A percentile compares a stretch with the other conserved stretches of the same genome.
Conservation (phyloP, 352 stramenopile genomes). For the Globisporangium cylindrosporum region DNA sequence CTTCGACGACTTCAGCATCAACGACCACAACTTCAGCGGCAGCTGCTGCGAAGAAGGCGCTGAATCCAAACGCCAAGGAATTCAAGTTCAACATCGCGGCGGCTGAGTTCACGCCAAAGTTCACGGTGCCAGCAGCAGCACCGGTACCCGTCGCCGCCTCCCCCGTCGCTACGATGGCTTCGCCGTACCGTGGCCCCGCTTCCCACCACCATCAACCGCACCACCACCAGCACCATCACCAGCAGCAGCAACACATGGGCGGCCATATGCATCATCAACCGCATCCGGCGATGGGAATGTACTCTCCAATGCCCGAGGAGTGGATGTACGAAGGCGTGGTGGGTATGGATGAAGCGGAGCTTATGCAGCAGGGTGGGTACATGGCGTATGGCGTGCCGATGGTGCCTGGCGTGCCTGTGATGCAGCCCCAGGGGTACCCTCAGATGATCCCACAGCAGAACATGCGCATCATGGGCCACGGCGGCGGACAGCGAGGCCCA, state of each 20-base stretch:
- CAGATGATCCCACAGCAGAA: slow-evolving; percentile 66
- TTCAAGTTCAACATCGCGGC: slow-evolving; percentile 79
- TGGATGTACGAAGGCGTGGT: slow-evolving; percentile 70
- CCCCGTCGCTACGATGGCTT: slow-evolving; percentile 26
- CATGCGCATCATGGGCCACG: slow-evolving; percentile 42
- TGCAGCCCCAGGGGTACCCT: slow-evolving; percentile 62
- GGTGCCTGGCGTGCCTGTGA: slow-evolving; percentile 52
- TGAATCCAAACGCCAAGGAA: slow-evolving; percentile 87
- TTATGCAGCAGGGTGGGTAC: slow-evolving; percentile 50
- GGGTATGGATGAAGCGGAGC: slow-evolving; percentile 46
- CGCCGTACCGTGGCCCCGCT: slow-evolving; percentile 39
- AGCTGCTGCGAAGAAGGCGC: slow-evolving; percentile 51
- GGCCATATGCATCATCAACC: slow-evolving; percentile 27
- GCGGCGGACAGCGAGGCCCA: slow-evolving; percentile 30
- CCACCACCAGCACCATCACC: slow-evolving; percentile 14
- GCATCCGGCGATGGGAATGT: slow-evolving; percentile 39
- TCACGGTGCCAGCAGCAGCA: slow-evolving; percentile 19
- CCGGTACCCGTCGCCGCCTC: slow-evolving; percentile 10
- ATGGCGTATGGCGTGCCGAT: slow-evolving; percentile 68
- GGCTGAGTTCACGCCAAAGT: slow-evolving; percentile 66
- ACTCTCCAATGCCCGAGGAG: slow-evolving; percentile 56
- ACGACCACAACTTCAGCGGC: slow-evolving; percentile 5
- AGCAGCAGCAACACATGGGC: slow-evolving; percentile 16
- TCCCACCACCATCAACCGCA: slow-evolving; percentile 11
- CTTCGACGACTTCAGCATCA: neutral